These are phyloP conservation scores for Dioszegia crocea DNA, from an alignment of 768 basidiomycete genomes.

Conservation along the genomic window DNA sequence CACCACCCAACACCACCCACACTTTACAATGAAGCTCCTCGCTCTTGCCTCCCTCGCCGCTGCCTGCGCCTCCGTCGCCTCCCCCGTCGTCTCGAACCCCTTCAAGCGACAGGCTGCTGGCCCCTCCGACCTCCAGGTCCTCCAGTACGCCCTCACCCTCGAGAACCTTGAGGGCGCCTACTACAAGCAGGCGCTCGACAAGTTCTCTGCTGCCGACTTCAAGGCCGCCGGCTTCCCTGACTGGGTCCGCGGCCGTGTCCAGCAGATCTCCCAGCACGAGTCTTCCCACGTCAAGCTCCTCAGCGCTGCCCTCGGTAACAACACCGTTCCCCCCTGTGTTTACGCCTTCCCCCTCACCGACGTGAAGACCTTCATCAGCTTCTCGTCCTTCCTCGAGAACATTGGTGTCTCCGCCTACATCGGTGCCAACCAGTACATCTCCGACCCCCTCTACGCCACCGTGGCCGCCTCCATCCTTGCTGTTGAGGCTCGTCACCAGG, in stretches of 20 bases:
- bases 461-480: constrained; percentile 61
- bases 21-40: constrained; percentile 22
- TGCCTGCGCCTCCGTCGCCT: constrained; percentile 11
- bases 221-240: constrained; percentile 51
- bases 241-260: constrained; percentile 55
- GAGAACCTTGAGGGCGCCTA: constrained; percentile 50
- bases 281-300: constrained; percentile 59
- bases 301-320: constrained; percentile 53
- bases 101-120: constrained; percentile 1
- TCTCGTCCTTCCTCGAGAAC: constrained; percentile 58
- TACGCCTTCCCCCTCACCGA: constrained; percentile 61
- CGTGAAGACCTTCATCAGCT: constrained; percentile 55
- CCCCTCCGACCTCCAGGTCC: constrained; percentile 24
- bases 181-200: constrained; percentile 47
- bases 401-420: constrained; percentile 60
- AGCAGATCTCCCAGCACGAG: constrained; percentile 61
- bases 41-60: constrained; percentile 19
- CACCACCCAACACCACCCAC: background rate
- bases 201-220: constrained; percentile 57
- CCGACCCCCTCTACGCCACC: constrained; percentile 52
- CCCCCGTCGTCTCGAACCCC: constrained; percentile 24
- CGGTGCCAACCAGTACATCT: constrained; percentile 57
- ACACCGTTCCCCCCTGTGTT: constrained; percentile 56
- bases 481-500: constrained; percentile 62
- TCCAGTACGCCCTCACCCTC: constrained; percentile 46